Evolutionary conservation across 352 stramenopile genomes (phyloP).

Genomic region (Chrysophaeum taylorii): DNA sequence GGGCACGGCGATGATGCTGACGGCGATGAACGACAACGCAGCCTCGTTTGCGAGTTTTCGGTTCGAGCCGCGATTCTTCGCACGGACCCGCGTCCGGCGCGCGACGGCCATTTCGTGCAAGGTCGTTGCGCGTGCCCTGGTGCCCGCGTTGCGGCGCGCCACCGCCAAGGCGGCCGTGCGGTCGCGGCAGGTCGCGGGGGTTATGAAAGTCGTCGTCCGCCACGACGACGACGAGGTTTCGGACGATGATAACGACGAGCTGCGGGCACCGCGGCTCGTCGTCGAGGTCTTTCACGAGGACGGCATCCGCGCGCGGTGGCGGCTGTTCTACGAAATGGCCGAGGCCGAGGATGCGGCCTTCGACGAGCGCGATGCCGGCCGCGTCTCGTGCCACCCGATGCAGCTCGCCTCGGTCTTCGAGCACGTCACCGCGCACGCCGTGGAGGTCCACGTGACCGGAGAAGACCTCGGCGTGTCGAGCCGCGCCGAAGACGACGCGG

Average conservation of each 20-base stretch:
- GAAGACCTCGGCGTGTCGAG: not conserved
- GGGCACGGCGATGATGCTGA: not conserved
- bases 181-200: not conserved
- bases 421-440: not conserved
- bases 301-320: not conserved
- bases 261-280: not conserved
- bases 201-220: not conserved
- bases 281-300: slow-evolving; percentile 6
- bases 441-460: not conserved
- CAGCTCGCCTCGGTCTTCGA: not conserved
- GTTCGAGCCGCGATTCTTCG: slow-evolving; percentile 2
- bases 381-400: not conserved
- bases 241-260: not conserved
- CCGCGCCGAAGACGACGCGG: not conserved
- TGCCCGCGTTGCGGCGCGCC: not conserved
- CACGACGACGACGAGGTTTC: not conserved
- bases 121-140: not conserved
- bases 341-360: not conserved
- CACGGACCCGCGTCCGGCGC: not conserved
- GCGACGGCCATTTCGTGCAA: not conserved
- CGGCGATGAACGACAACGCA: not conserved
- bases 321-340: not conserved
- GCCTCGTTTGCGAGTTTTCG: not conserved
- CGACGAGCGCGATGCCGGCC: not conserved
- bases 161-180: not conserved